Evolutionary conservation across 2,329 filamentous ascomycete genomes (phyloP), one percentile per base, ranked within the genome.

Genomic region (Cadophora luteo-olivacea): DNA sequence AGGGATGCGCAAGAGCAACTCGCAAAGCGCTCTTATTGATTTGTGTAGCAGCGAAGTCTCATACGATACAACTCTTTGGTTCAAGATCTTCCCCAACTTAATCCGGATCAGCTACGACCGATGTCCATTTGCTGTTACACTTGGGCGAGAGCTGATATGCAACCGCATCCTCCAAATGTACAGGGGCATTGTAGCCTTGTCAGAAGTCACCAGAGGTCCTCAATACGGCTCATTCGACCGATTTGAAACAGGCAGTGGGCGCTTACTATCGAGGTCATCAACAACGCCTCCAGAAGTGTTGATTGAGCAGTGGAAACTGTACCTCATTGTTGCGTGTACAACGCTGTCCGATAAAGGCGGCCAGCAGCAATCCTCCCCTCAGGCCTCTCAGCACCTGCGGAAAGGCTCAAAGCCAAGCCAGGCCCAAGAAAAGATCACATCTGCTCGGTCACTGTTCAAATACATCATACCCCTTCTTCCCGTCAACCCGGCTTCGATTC

Each of bases 241-340:
- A n/a, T 76, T 73, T 22, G 87, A 90, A 61, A 82, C 85, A 7
- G 83, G 84, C 33, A 89, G 85, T 76, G 84, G 75, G 22, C 72
- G 77, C 8, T 64, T 78, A 29, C 71, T 76, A 11, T 73, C 82
- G 73, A 84, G 88, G 77, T 87, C 86, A 68, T 89, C 86, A 68
- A 91, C 89, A 2, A 90, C 91, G 0, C 91, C 94, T 22, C 92
- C 94, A 0, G 94, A 97, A 75, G 89, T 97, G 25, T 85, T 97
- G 67, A 89, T 99, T 68, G 97, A 98, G 79, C 96, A 99, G 78
- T 99, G 95, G 95, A 98, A 97, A 80, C 84, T 98, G 1, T 98
- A 98, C 78, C 85, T 99, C 32, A 94, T 97, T 66, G 97, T 99
- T 81, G 96, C 95, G 11, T 99, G 97, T 80, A 97, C 95, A 11